phyloP scores from a whole-genome alignment of 805 yeast species.

The Metschnikowia baotianmanensis region DNA sequence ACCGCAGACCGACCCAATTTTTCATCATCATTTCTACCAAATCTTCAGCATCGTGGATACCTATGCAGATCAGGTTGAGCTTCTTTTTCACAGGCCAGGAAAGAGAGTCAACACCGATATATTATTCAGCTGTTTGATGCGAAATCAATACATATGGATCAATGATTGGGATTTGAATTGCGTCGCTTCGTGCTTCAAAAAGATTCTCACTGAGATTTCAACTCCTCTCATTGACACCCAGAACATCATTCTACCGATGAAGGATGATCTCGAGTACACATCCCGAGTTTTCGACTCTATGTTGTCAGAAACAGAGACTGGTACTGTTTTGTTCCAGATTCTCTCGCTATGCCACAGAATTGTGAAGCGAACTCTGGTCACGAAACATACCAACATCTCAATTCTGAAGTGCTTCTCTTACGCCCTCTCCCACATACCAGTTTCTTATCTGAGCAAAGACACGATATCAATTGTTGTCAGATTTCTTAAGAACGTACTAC shows the following conservation, averaged over 20 bases:
- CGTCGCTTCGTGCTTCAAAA: conserved; percentile 46
- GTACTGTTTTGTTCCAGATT: conserved; percentile 43
- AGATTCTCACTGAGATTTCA: conserved; percentile 51
- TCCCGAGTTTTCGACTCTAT: conserved; percentile 33
- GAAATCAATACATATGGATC: conserved; percentile 53
- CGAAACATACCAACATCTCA: conserved; percentile 27
- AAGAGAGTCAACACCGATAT: conserved; percentile 46
- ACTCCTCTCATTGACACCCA: conserved; percentile 52
- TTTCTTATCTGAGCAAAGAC: conserved; percentile 42
- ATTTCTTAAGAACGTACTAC: conserved; percentile 51
- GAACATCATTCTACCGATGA: conserved; percentile 51
- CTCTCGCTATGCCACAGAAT: conserved; percentile 38
- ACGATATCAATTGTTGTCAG: conserved; percentile 50
- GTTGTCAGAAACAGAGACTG: conserved; percentile 22
- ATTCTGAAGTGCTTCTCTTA: conserved; percentile 51
- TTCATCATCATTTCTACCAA: conserved; percentile 47
- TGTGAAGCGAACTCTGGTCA: conserved; percentile 24
- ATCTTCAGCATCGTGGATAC: conserved; percentile 46
- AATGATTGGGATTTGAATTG: conserved; percentile 56
- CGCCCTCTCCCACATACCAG: conserved; percentile 51
- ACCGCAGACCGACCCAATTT: conserved; percentile 19
- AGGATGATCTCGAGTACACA: conserved; percentile 48
- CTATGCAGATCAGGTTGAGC: conserved; percentile 43
- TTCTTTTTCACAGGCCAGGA: conserved; percentile 58
- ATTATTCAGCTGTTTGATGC: conserved; percentile 47